Evolutionary conservation across 2,329 filamentous ascomycete genomes (phyloP), one percentile per base, ranked within the genome.

Genomic region (Aureobasidium pullulans): DNA sequence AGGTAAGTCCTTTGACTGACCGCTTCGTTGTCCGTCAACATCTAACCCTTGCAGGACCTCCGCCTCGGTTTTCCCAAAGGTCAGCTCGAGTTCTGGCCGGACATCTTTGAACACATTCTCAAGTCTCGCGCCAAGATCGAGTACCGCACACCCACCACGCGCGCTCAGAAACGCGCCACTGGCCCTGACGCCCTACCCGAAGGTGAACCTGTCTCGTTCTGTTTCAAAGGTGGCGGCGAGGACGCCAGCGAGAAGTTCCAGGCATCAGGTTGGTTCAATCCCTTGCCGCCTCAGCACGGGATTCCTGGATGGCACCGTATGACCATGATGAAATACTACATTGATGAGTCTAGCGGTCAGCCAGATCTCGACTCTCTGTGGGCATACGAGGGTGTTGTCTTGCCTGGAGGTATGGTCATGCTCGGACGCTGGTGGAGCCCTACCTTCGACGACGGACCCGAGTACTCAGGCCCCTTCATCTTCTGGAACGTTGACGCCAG

Each of bases 301-400:
- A 77, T 83, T 11, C 74, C 76, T 0, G 81, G 81, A 19, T 84
- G 78, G 72, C 77, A 81, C 68, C 75, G 80, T 34, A 70, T 83
- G 59, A 79, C 75, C 0, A 77, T 83, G 70, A 78, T 83, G 74
- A 81, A 80, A 66, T 79, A 79, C 63, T 77, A 73, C 62, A 67
- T 74, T 13, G 65, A 69, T 8, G 32, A 16, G 23, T 16, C 29
- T 15, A 42, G 10, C 13, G 52, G 52, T 9, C 15, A 37, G 6
- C 62, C 70, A 0, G 59, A 70, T 3, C 46, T n/a, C 6, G 71
- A 73, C 6, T 63, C 66, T n/a, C 66, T 78, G 2, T 79, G 76
- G 75, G 77, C 76, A 1, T 78, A 79, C 40, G 77, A 79, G 64
- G 77, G 76, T 5, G 72, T 79, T 4, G 75, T 79, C 8, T 60